Evolutionary conservation across 108 stramenopile species (phyloP).

Genomic region (Seminavis robusta): DNA sequence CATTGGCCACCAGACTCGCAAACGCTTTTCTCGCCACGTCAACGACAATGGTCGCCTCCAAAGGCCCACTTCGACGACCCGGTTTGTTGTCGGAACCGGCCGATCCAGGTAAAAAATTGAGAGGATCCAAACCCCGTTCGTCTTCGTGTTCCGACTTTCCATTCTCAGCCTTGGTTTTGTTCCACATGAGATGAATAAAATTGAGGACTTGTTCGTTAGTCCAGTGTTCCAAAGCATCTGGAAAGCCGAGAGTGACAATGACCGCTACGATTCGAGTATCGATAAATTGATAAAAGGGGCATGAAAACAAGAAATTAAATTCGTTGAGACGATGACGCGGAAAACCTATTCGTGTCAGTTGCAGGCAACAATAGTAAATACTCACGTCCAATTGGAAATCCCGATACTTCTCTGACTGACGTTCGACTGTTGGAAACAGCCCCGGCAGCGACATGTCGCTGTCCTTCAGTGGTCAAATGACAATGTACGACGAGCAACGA

Average conservation of each 20-base stretch:
- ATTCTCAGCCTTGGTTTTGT: slow-evolving; percentile 29
- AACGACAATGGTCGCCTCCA: slow-evolving; percentile 71
- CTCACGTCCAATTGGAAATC: slow-evolving; percentile 77
- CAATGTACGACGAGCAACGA: slow-evolving; percentile 65
- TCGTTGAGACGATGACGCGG: not conserved
- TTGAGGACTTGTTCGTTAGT: slow-evolving; percentile 84
- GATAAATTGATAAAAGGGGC: too few species aligned
- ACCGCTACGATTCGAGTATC: slow-evolving; percentile 29
- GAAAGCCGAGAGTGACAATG: slow-evolving; percentile 74
- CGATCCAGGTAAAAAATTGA: slow-evolving; percentile 28
- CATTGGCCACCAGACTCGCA: slow-evolving; percentile 57
- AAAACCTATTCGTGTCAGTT: slow-evolving; percentile 1
- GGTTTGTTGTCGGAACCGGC: slow-evolving; percentile 2
- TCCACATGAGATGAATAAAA: slow-evolving; percentile 82
- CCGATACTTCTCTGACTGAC: slow-evolving; percentile 54
- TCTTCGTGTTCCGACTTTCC: slow-evolving; percentile 1
- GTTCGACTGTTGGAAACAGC: slow-evolving; percentile 77
- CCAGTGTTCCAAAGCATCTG: slow-evolving; percentile 72
- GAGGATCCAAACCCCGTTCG: slow-evolving; percentile 31
- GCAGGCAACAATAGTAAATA: slow-evolving; percentile 4
- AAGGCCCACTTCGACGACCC: slow-evolving; percentile 33
- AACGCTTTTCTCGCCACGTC: slow-evolving; percentile 74
- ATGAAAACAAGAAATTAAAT: not conserved
- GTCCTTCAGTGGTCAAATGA: slow-evolving; percentile 62
- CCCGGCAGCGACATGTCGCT: slow-evolving; percentile 78